Conservation (phyloP, 2,329 filamentous ascomycete genomes). For the Bipolaris cookei region DNA sequence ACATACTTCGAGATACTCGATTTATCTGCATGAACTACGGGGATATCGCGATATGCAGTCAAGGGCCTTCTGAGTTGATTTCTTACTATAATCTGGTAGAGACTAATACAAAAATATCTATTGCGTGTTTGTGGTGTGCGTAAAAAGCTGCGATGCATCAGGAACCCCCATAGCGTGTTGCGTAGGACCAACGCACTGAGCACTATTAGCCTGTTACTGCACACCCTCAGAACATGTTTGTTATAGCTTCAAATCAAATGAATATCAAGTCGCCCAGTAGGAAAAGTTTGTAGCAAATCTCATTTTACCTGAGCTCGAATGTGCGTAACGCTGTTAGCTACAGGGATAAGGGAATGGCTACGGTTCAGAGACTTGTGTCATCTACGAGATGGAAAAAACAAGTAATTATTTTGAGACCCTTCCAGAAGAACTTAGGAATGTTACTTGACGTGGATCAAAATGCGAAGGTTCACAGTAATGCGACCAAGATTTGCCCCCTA, state of each 20-base stretch:
- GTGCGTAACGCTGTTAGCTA: neutral
- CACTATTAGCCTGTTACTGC: neutral
- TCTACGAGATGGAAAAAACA: neutral
- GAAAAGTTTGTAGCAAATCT: neutral
- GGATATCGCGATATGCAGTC: neutral
- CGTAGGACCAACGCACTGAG: neutral
- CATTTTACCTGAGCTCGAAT: neutral
- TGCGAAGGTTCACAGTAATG: neutral
- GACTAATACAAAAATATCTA: neutral
- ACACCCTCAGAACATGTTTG: neutral
- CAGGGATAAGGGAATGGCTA: neutral
- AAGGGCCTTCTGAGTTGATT: too few relatives aligned
- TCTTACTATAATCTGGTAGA: neutral
- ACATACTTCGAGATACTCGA: neutral
- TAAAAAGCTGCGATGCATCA: neutral
- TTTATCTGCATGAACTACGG: neutral
- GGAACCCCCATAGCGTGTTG: neutral
- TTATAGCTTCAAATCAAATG: neutral
- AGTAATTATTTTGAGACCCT: neutral
- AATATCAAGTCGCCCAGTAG: too few relatives aligned
- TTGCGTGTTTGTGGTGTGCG: neutral
- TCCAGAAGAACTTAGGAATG: neutral
- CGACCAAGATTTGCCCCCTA: neutral
- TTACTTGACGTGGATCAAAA: neutral
- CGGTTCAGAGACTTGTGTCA: neutral